A percentile compares a stretch with the other conserved stretches of the same genome.
phyloP scores from a whole-genome alignment of 2,329 filamentous ascomycete genomes.

The Colletotrichum sp. region DNA sequence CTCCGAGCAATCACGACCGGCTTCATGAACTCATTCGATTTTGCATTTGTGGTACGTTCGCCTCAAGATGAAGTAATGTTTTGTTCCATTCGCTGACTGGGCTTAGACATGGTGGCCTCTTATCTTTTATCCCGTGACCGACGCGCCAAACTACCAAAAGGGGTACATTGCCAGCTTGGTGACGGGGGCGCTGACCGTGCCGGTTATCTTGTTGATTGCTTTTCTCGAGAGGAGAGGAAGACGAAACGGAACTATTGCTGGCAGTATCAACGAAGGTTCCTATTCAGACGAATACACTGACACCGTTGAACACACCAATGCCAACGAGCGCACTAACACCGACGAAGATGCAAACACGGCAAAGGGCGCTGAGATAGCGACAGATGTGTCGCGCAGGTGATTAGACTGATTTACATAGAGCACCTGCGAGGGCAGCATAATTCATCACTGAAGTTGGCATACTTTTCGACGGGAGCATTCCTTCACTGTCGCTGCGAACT shows the following conservation, averaged over 20 bases:
- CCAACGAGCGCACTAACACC: neutral
- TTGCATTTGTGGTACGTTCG: conserved; percentile 38
- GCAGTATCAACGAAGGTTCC: neutral
- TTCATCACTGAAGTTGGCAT: neutral
- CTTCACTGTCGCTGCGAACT: neutral
- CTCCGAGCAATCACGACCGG: conserved; percentile 48
- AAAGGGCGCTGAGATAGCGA: neutral
- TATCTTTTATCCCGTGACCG: conserved; percentile 44
- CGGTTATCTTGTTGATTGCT: conserved; percentile 39
- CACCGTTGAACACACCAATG: neutral
- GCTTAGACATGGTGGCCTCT: conserved; percentile 41
- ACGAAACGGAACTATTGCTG: neutral
- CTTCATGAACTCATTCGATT: conserved; percentile 48
- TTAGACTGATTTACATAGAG: neutral
- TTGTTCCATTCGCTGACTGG: neutral
- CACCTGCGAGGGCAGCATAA: neutral
- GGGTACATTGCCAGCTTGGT: conserved; percentile 44
- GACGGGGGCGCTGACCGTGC: conserved; percentile 39
- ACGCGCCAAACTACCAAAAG: conserved; percentile 41
- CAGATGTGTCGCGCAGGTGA: neutral
- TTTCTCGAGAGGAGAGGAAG: conserved; percentile 35
- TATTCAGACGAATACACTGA: neutral
- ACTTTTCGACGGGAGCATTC: neutral
- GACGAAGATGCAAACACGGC: neutral
- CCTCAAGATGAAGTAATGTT: neutral